Evolutionary conservation across 208 protist species (phyloP), one percentile per base, ranked within the genome.

Genomic region (Wallacemonas sp.): DNA sequence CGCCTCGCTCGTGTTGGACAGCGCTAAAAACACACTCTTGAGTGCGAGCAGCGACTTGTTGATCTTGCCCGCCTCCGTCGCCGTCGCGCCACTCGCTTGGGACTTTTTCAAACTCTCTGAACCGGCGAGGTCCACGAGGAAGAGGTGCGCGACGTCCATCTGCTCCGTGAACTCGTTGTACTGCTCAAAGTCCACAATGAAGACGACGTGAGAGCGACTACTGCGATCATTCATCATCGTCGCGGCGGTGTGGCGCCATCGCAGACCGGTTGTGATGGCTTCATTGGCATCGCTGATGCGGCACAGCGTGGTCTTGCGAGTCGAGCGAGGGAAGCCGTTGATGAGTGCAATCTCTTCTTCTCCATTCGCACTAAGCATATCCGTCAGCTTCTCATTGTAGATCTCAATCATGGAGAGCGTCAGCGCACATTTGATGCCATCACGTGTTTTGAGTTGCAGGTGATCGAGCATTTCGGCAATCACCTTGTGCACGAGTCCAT

Each of bases 141-240:
- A 95, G 38, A 99, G 93, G 70, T 98, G 95, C 19, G 90, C 84
- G 28, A 96, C 88, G 34, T 97, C 90, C 9, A 89, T 91, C 64
- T 89, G 79, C 24, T 95, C 83, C 2, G 89, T 94, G 74, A 86
- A 95, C 15, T 80, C 80, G 66, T 96, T 92, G 49, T 78, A 81
- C 62, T 93, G 80, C 66, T 95, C 83, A 31, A 94, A 63, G 36
- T 95, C 98, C 79, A 87, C 90, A 17, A 95, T 98, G 41, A 99
- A 91, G 41, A 99, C 95, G 62, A 96, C 95, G 72, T 99, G 98
- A 0, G 95, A 98, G n/a, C 97, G 90, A 68, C 88, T 97, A 65
- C 94, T 98, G 47, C 95, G 86, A 42, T 97, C 86, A 75, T 99
- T 99, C 95, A 98, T 98, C 51, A 90, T 66, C 6, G 97, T 99